These are phyloP conservation scores for Mycena sanguinolenta DNA, from an alignment of 768 basidiomycete genomes.

Conservation along the genomic window DNA sequence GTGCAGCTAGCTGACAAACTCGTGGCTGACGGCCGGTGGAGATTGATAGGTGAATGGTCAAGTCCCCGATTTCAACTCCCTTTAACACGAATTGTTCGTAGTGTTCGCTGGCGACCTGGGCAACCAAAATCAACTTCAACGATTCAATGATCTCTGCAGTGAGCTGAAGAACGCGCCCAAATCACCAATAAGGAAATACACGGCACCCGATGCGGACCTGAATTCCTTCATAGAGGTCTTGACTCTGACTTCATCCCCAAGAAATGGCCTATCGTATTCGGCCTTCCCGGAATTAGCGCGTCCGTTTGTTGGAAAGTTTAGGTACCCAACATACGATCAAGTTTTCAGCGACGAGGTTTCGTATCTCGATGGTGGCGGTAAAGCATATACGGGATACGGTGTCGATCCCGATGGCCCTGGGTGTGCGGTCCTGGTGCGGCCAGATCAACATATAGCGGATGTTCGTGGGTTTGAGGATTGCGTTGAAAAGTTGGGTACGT, in stretches of 20 bases:
- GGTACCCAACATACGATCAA: slow-evolving; percentile 35
- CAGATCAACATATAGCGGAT: slow-evolving; percentile 37
- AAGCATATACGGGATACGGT: slow-evolving; percentile 33
- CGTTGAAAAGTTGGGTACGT: slow-evolving; percentile 22
- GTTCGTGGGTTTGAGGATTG: slow-evolving; percentile 27
- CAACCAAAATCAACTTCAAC: slow-evolving; percentile 13
- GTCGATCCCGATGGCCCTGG: slow-evolving; percentile 27
- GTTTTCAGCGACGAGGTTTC: slow-evolving; percentile 36
- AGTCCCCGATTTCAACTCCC: background rate
- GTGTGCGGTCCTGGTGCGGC: slow-evolving; percentile 35
- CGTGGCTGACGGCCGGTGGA: slow-evolving; percentile 34
- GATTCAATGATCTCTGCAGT: slow-evolving; percentile 28
- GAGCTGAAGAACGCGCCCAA: slow-evolving; percentile 4
- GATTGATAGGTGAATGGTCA: slow-evolving; percentile 23
- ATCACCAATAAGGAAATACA: slow-evolving; percentile 35
- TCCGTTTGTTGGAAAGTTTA: slow-evolving; percentile 23
- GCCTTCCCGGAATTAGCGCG: slow-evolving; percentile 30
- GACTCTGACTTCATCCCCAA: slow-evolving; percentile 29
- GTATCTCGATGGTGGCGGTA: slow-evolving; percentile 34
- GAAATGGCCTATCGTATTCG: slow-evolving; percentile 16
- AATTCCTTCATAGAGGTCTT: slow-evolving; percentile 33
- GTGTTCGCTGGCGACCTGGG: slow-evolving; percentile 32
- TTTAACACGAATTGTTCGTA: background rate
- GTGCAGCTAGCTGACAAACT: slow-evolving; percentile 30
- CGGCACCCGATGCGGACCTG: slow-evolving; percentile 17